Percentiles rank a stretch among this genome's conserved stretches.
These are phyloP conservation scores for Aspergillus avenaceus DNA, from an alignment of 495 filamentous ascomycete genomes.

Conservation along the genomic window DNA sequence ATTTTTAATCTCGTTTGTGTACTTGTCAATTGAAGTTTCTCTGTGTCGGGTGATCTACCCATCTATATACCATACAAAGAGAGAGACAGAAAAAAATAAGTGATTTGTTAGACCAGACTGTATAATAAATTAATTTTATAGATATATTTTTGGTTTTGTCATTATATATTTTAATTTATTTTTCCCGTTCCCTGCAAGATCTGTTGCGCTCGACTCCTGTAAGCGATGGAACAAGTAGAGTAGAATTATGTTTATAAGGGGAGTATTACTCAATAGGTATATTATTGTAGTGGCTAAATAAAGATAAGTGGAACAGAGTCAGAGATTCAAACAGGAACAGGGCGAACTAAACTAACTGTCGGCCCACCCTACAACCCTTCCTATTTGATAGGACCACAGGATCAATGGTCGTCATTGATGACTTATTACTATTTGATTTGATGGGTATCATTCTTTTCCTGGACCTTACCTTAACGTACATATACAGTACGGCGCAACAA, in stretches of 20 bases:
- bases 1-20: no score
- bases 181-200: no score
- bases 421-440: constrained; percentile 9
- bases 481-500: background rate
- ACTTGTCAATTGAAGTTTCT: background rate
- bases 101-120: no score
- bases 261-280: background rate
- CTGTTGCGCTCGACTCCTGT: background rate
- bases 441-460: constrained; percentile 15
- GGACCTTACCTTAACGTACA: background rate
- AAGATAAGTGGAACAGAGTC: background rate
- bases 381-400: constrained; percentile 15
- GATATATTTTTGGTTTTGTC: no score
- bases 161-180: no score
- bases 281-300: constrained; percentile 1
- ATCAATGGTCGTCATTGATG: constrained; percentile 11
- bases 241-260: no score
- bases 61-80: background rate
- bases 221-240: background rate
- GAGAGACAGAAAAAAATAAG: background rate
- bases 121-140: no score
- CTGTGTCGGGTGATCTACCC: background rate
- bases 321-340: constrained; percentile 3
- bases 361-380: constrained; percentile 18
- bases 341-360: constrained; percentile 8